Percentiles rank a stretch among this genome's conserved stretches.
Conservation (phyloP, 1,284 basidiomycete species). For the Trichosporon coremiiforme region DNA sequence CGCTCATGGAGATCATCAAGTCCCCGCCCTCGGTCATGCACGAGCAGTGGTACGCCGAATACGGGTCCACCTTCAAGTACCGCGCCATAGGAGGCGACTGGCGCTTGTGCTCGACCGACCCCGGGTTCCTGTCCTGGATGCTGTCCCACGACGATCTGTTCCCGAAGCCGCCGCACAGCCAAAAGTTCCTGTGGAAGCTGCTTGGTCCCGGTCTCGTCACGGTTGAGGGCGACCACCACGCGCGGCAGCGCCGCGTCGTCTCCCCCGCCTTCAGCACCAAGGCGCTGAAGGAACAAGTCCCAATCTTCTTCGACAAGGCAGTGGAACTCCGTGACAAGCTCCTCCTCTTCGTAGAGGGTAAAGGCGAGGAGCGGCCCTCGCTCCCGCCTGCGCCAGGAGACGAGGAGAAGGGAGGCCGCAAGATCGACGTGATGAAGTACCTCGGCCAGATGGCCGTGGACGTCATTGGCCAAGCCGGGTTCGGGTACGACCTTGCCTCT, state of each 20-base stretch:
- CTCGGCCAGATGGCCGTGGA: conserved; percentile 66
- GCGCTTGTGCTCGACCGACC: conserved; percentile 65
- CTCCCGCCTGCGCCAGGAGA: conserved; percentile 28
- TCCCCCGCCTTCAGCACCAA: conserved; percentile 54
- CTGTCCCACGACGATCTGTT: conserved; percentile 65
- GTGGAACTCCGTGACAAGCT: conserved; percentile 59
- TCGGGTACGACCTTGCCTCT: conserved; percentile 62
- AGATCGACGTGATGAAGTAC: conserved; percentile 64
- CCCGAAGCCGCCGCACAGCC: conserved; percentile 65
- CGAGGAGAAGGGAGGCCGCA: conserved; percentile 25
- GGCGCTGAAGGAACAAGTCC: conserved; percentile 45
- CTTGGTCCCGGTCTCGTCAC: conserved; percentile 37
- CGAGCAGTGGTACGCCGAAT: conserved; percentile 33
- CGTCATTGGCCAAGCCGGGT: conserved; percentile 68
- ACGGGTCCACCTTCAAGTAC: conserved; percentile 38
- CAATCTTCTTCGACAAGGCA: conserved; percentile 67
- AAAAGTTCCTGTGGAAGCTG: background rate
- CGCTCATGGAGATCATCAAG: conserved; percentile 29
- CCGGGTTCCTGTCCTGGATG: conserved; percentile 64
- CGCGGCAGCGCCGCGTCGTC: conserved; percentile 58
- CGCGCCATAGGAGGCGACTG: conserved; percentile 29
- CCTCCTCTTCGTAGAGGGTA: conserved; percentile 67
- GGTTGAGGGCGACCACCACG: conserved; percentile 59
- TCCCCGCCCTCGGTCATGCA: conserved; percentile 30
- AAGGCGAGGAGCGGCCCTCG: conserved; percentile 51